Evolutionary conservation across 225 moss, liverwort and hornwort genomes (phyloP), one percentile per base, ranked within the genome.

Genomic region (Climacium dendroides): DNA sequence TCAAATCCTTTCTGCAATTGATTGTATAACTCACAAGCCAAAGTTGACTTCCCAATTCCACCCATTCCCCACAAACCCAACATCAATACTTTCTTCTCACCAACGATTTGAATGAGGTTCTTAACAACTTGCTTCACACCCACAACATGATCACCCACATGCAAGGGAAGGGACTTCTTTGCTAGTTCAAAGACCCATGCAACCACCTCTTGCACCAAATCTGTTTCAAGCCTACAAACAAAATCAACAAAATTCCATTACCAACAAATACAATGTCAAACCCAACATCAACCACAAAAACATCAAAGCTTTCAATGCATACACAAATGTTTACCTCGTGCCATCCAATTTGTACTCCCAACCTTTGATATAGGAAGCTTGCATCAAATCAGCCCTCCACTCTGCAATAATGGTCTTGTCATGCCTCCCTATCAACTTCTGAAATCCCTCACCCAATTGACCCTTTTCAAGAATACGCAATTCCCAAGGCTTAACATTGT

Each of bases 321-420:
- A 19, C 0, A 3, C 7, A 3, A 11, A 30, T 30, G 30, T 5
- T 11, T 74, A 74, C 32, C 32, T 48, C 0, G 18, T 0, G 17
- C 19, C 32, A 2, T 5, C 32, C 4, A 7, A 29, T 12, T 6
- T 26, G 2, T 5, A 2, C 26, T 5, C 26, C 71, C 71, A 71
- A 15, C 43, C 71, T 5, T 3, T 3, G 0, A 74, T 0, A 1
- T 2, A 13, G 2, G 74, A 48, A 17, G 32, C 19, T 19, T 0
- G 2, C 32, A 11, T 4, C 19, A 74, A 11, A 32, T 74, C 11
- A 4, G 1, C 10, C 19, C 4, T 48, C 47, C 48, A 74, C 3
- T 32, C 13, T 3, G 19, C 28, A 3, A 28, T 11, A 0, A 32
- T 0, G 0, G 4, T 4, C 4, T 6, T 3, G 15, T 53, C 24